phyloP scores from a whole-genome alignment of 1,284 basidiomycete species.

The Porodaedalea pini region DNA sequence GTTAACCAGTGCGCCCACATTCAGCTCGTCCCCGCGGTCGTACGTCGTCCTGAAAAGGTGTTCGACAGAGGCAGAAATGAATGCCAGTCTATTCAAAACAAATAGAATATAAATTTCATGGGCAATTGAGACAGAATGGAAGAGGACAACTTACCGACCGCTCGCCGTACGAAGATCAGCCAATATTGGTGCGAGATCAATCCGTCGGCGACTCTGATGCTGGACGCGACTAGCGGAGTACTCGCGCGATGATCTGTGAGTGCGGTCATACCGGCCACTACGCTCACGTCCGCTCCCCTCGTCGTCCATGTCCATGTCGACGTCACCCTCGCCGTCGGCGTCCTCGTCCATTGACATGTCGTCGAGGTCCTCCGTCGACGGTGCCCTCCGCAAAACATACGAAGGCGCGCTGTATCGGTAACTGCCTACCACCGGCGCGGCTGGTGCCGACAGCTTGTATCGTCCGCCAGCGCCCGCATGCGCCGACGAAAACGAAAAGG shows the following conservation, averaged over 20 bases:
- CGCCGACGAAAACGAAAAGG: not conserved
- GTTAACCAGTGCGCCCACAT: conserved; percentile 58
- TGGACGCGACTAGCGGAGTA: conserved; percentile 11
- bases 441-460: conserved; percentile 5
- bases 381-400: not conserved
- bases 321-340: conserved; percentile 8
- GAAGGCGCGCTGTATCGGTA: not conserved
- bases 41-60: conserved; percentile 19
- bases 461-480: not conserved
- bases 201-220: conserved; percentile 42
- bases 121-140: not conserved
- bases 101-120: not conserved
- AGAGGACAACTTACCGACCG: not conserved
- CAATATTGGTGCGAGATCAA: conserved; percentile 37
- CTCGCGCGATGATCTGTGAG: conserved; percentile 14
- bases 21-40: conserved; percentile 42
- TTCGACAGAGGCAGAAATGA: conserved; percentile 36
- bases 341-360: conserved; percentile 14
- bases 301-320: not conserved
- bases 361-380: conserved; percentile 1
- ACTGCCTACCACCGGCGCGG: not conserved
- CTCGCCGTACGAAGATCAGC: conserved; percentile 50
- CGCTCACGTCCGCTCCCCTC: not conserved
- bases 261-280: not conserved
- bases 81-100: not conserved